Evolutionary conservation across 2,329 filamentous ascomycete species (phyloP), one percentile per base, ranked within the genome.

Genomic region (Talaromyces sp.): DNA sequence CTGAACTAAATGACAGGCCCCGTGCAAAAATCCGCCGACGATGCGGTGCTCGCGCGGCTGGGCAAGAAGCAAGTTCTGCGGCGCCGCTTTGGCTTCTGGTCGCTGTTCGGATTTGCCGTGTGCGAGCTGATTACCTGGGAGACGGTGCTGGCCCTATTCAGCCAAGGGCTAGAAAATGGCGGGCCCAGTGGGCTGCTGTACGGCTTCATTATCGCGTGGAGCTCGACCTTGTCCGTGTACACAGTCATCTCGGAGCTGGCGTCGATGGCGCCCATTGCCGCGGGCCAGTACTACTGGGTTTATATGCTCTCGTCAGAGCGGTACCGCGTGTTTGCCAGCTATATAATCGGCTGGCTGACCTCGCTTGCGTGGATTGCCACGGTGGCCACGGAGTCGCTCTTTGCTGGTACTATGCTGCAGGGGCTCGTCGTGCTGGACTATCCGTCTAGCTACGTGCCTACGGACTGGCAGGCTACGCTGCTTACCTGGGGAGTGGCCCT

Each of bases 151-250:
- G 76, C 77, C 3, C 67, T 80, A 13, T 79, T 80, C 66, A 71
- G 66, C 58, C 71, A 80, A 63, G 72, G 75, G 1, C 73, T 78
- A 52, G 68, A 75, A 27, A 81, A 80, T 67, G 78, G 79, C 17
- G 79, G 79, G 4, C 78, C 81, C 13, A 75, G 79, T 1, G 81
- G 82, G 4, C 70, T 82, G 7, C 68, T 84, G 10, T 84, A 82
- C 64, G 80, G 81, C 55, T 84, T 79, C 70, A 75, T 84, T 33
- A 78, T 84, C 54, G 78, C 81, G 19, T 83, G 80, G 80, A 66
- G 72, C 19, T 79, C 78, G 0, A 83, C 79, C 0, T 65, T 84
- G 59, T 80, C 74, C 0, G 74, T 78, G 4, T 81, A 81, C 64
- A 78, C 75, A 0, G 78, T 79, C 17, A 77, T 82, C 52, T 77